Evolutionary conservation across 2,329 filamentous ascomycete species (phyloP).

Genomic region (Sclerotinia minor): DNA sequence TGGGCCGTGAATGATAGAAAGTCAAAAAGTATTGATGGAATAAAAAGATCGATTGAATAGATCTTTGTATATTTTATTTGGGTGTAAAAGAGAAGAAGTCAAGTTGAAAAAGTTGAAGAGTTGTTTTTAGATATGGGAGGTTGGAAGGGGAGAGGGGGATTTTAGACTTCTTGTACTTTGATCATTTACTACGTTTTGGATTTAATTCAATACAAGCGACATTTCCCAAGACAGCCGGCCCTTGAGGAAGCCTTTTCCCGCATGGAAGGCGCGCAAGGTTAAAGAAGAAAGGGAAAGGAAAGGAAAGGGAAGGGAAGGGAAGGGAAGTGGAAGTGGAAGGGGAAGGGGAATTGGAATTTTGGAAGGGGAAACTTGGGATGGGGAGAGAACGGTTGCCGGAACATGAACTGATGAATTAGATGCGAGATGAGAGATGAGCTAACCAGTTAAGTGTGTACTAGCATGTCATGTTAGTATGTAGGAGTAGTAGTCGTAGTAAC

Average conservation of each 20-base stretch:
- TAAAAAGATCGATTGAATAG: constrained; percentile 35
- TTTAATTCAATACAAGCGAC: constrained; percentile 20
- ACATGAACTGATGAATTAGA: neutral
- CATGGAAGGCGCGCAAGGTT: neutral
- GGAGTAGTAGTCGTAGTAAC: too few relatives aligned
- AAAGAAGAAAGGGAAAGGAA: neutral
- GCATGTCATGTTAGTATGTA: too few relatives aligned
- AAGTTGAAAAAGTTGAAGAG: constrained; percentile 3
- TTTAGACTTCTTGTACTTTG: constrained; percentile 20
- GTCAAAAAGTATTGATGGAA: constrained; percentile 33
- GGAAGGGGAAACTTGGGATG: constrained; percentile 6
- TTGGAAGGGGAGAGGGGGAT: constrained; percentile 5
- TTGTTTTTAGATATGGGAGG: neutral
- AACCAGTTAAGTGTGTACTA: neutral
- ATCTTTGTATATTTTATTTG: neutral
- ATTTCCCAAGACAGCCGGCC: neutral
- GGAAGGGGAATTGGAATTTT: neutral
- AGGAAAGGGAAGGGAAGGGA: neutral
- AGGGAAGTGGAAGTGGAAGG: too few relatives aligned
- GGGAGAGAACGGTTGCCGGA: constrained; percentile 25
- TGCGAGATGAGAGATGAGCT: neutral
- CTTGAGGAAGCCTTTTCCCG: neutral
- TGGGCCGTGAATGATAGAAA: constrained; percentile 31
- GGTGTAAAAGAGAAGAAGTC: constrained; percentile 26
- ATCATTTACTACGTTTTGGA: constrained; percentile 17